These are phyloP conservation scores for Backusella westeae DNA, from an alignment of 192 early-diverging fungal genomes.

Conservation along the genomic window DNA sequence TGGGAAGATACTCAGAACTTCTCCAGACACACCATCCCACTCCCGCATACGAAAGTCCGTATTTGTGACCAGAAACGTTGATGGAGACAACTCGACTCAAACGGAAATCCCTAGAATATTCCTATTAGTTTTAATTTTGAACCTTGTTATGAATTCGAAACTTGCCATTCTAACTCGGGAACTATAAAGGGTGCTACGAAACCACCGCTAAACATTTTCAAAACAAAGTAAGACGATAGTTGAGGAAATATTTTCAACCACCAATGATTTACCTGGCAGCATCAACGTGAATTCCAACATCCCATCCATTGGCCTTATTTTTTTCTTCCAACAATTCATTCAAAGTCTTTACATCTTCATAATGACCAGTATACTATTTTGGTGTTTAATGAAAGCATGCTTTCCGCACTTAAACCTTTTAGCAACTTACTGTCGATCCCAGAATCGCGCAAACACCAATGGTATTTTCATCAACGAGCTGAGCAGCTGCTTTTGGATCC, in stretches of 20 bases:
- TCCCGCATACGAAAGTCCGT: constrained; percentile 79
- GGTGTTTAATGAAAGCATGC: neutral
- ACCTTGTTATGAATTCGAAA: neutral
- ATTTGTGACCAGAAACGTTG: constrained; percentile 86
- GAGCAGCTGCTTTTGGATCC: constrained; percentile 60
- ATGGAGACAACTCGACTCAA: constrained; percentile 72
- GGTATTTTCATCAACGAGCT: constrained; percentile 81
- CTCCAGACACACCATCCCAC: constrained; percentile 85
- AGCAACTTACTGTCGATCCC: constrained; percentile 54
- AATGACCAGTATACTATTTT: constrained; percentile 73
- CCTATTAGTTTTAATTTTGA: neutral
- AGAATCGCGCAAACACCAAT: constrained; percentile 77
- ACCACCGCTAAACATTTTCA: constrained; percentile 52
- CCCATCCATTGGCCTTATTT: constrained; percentile 57
- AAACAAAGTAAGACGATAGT: neutral
- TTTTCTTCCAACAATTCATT: constrained; percentile 60
- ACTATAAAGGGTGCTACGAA: constrained; percentile 84
- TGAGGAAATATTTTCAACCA: neutral
- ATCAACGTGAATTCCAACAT: constrained; percentile 83
- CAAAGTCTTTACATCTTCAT: constrained; percentile 70
- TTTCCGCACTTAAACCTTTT: neutral
- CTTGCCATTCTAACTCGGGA: constrained; percentile 71
- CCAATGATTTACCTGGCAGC: constrained; percentile 53
- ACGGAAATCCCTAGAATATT: constrained; percentile 45
- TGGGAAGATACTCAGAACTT: constrained; percentile 61